Base-by-base conservation (phyloP, 805 yeast genomes). In the Nakazawaea wickerhamii region DNA sequence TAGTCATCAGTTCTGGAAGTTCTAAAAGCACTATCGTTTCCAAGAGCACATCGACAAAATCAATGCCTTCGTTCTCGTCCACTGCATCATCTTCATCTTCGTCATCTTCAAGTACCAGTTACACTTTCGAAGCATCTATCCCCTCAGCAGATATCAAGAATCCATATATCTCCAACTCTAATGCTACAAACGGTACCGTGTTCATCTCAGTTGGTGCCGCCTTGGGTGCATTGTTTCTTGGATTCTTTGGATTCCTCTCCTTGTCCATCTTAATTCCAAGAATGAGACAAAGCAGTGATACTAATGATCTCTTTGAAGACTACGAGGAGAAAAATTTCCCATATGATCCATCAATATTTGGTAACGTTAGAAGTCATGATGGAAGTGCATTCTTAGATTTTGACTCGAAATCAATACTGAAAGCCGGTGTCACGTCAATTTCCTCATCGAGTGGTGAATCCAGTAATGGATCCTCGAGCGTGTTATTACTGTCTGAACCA, bases 201-300 rank as follows among this genome's bases (percentile, higher is more conserved):
- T 72, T 73, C 53, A 67, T 73, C 26, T 55, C 67, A 4, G 57
- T 68, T 5, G 77, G 74, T 4, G 57, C 61, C 0, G 50, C 67
- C 6, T 38, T 70, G 17, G 57, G 51, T 3, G 41, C 52, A 7
- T 35, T 47, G 14, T 50, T 14, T 39, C 51, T 3, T 21, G 49
- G n/a, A 31, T 57, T 43, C 35, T 37, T 43, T 23, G 38, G 34
- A 19, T 43, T 43, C 31, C 18, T 22, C n/a, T 13, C 30, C 4
- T 17, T 43, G 3, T 33, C 41, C 4, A 32, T 15, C 13, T 14
- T 43, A 11, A 13, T 38, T 14, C 38, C 45, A 11, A 32, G 38
- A 33, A 36, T 30, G 41, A 41, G 41, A 27, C 26, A 27, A 10
- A 27, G 31, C 25, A 32, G 38, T 3, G 9, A 32, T 14, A 43